Evolutionary conservation across 306 rosid species (phyloP).

Genomic region (Fagus sylvatica): DNA sequence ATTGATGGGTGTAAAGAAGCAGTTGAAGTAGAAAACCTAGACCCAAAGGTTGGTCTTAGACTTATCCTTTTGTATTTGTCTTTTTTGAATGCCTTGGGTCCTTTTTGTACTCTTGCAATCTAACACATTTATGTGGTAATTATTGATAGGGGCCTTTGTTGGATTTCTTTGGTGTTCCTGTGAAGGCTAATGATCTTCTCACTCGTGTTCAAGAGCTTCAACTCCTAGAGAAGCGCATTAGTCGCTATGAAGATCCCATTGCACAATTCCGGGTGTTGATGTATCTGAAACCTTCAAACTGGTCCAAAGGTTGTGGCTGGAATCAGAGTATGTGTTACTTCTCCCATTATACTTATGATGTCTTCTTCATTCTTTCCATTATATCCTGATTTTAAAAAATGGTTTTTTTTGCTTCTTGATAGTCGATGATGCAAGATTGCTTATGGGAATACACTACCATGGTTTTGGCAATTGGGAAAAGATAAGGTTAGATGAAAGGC

Average conservation of each 20-base stretch:
- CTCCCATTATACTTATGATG: constrained; percentile 9
- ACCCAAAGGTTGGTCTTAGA: constrained; percentile 70
- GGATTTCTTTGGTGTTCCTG: constrained; percentile 94
- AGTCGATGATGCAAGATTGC: constrained; percentile 99
- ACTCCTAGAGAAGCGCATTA: constrained; percentile 86
- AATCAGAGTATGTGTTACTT: constrained; percentile 80
- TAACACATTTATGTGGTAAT: constrained; percentile 30
- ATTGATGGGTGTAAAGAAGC: constrained; percentile 90
- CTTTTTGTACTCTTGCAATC: constrained; percentile 18
- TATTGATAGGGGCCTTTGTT: constrained; percentile 85
- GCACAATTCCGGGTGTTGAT: constrained; percentile 83
- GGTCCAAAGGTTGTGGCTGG: constrained; percentile 99
- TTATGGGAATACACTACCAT: constrained; percentile 86
- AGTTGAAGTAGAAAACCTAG: constrained; percentile 69
- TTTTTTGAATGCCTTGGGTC: constrained; percentile 5
- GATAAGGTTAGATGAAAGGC: constrained; percentile 90
- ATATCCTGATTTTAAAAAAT: constrained; percentile 16
- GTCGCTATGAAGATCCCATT: constrained; percentile 90
- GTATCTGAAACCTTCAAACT: constrained; percentile 90
- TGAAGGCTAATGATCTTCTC: constrained; percentile 85
- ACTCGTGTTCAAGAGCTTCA: constrained; percentile 93
- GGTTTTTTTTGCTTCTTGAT: constrained; percentile 26
- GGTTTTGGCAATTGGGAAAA: constrained; percentile 99
- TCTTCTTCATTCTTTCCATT: background rate
- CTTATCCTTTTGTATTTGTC: constrained; percentile 2